These are phyloP conservation scores for Pleurotus citrinopileatus DNA, from an alignment of 768 basidiomycete genomes.

Conservation along the genomic window DNA sequence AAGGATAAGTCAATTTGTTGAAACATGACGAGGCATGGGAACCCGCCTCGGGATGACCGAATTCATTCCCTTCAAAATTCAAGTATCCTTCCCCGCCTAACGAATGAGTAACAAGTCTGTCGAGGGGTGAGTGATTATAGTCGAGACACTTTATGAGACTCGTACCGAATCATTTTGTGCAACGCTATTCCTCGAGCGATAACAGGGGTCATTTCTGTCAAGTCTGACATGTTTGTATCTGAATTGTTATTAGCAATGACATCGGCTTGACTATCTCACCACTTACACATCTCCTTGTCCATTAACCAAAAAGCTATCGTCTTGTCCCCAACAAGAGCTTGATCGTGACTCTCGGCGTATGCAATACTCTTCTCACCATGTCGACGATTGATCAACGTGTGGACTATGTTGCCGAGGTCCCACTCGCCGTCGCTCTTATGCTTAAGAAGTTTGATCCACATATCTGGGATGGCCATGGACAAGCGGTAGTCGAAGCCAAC, in stretches of 20 bases:
- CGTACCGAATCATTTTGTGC: constrained; percentile 96
- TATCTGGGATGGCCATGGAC: constrained; percentile 98
- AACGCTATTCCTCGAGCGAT: constrained; percentile 88
- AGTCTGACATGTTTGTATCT: constrained; percentile 95
- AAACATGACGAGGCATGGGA: no score
- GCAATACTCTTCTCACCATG: constrained; percentile 90
- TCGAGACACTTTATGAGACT: not conserved
- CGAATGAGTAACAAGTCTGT: constrained; percentile 83
- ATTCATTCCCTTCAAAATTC: constrained; percentile 98
- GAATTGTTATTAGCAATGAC: not conserved
- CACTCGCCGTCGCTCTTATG: constrained; percentile 85
- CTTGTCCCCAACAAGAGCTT: constrained; percentile 98
- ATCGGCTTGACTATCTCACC: not conserved
- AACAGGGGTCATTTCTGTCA: constrained; percentile 76
- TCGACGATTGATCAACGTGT: constrained; percentile 87
- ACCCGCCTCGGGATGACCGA: constrained; percentile 94
- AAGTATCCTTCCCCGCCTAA: constrained; percentile 97
- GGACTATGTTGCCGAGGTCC: constrained; percentile 84
- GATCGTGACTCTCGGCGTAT: constrained; percentile 95
- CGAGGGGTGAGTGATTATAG: not conserved
- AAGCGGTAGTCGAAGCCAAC: constrained; percentile 97
- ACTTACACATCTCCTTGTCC: constrained; percentile 99
- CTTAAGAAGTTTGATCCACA: constrained; percentile 99
- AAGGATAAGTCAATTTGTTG: no score
- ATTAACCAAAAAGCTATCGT: constrained; percentile 99